Base-by-base conservation (phyloP, 2,329 filamentous ascomycete genomes). In the Elsinoe necatrix region DNA sequence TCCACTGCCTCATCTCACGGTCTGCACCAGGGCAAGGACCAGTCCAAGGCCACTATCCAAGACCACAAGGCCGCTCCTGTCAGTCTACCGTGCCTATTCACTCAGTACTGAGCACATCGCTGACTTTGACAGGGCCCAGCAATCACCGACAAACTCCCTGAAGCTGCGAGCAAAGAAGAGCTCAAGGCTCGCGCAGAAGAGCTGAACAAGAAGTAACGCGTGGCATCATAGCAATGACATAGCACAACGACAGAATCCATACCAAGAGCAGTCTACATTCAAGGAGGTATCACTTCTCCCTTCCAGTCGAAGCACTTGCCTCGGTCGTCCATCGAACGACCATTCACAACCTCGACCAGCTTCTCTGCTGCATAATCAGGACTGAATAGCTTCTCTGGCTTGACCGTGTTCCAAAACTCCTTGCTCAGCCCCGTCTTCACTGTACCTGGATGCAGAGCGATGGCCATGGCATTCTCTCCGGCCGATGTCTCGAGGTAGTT, bases 401-500 rank as follows among this genome's bases (percentile, higher is more conserved):
- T 75, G 41, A 86, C 82, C 39, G 76, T 80, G 0, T 66, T 74
- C 87, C 87, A 92, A 66, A 87, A 93, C 42, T 83, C 82, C 64
- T 75, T 78, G 61, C 83, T 89, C 60, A 95, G 72, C 8, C 79
- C 83, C 52, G 88, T 93, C 73, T 79, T 83, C 50, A 93, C 87
- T 1, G 88, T 93, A 2, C 89, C 88, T 1, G 89, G 89, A 70
- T 93, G 89, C 65, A 93, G 77, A 8, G 79, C 80, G 9, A 95
- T 72, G 1, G 82, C 82, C 61, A 89, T 75, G 0, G 85, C 86
- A 54, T 80, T 82, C 0, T 80, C 78, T 0, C 77, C 82, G 58
- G 79, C 77, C 41, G 77, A 75, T 3, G 77, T 73, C 34, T 70
- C 70, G 29, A 93, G 71, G 65, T 83, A 80, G 25, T 86, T 76